These are phyloP conservation scores for Globisporangium nagaii DNA, from an alignment of 352 stramenopile genomes.

Conservation along the genomic window DNA sequence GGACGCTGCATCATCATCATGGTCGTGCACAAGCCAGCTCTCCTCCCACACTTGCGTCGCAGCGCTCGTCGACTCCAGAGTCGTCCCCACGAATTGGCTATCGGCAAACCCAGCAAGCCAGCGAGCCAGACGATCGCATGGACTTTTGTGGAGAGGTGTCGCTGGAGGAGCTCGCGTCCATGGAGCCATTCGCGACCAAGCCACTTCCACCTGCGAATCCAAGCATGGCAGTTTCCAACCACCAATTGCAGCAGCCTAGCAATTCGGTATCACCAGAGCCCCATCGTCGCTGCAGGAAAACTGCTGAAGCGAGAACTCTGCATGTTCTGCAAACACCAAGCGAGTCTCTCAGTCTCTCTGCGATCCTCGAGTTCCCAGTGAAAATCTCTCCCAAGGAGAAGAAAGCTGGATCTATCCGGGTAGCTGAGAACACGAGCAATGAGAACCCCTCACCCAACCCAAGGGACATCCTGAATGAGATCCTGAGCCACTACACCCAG, in stretches of 20 bases:
- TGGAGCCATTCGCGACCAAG: background rate
- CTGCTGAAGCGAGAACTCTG: too few species aligned
- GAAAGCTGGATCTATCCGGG: too few species aligned
- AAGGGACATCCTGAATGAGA: background rate
- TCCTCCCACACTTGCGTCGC: too few species aligned
- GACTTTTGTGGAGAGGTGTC: background rate
- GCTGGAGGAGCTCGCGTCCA: constrained; percentile 6
- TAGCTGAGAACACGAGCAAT: background rate
- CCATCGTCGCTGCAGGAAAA: background rate
- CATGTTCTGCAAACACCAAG: background rate
- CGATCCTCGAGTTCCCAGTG: constrained; percentile 3
- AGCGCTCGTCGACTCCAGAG: too few species aligned
- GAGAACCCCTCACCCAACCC: background rate
- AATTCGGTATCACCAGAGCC: background rate
- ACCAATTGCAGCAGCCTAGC: background rate
- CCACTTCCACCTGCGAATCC: background rate
- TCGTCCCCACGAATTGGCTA: too few species aligned
- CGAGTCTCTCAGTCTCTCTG: constrained; percentile 1
- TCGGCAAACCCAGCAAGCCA: too few species aligned
- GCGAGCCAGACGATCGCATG: too few species aligned
- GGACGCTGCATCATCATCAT: background rate
- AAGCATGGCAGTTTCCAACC: background rate
- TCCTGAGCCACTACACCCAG: constrained; percentile 4
- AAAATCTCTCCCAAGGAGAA: background rate
- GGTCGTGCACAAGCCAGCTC: background rate